These are phyloP conservation scores for Centella asiatica DNA, from an alignment of 129 eudicot genomes.

Conservation along the genomic window DNA sequence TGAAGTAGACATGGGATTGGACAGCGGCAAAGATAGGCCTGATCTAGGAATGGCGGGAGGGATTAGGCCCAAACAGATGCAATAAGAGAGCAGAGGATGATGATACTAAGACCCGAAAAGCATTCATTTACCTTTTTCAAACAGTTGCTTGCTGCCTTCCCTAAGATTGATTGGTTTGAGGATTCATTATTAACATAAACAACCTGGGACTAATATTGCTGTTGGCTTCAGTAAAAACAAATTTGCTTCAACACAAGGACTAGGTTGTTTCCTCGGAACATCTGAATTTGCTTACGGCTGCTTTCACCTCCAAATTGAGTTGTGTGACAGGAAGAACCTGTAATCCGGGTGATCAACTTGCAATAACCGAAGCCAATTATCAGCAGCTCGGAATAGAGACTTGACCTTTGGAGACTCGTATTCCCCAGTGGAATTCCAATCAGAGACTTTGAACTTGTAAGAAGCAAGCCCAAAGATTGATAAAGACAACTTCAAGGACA, in stretches of 20 bases:
- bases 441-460: conserved; percentile 67
- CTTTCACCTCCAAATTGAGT: conserved; percentile 34
- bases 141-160: no score
- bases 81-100: no score
- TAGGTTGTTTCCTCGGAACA: no score
- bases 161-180: no score
- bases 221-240: background rate
- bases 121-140: no score
- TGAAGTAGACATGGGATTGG: no score
- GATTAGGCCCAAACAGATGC: no score
- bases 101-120: no score
- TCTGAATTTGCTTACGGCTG: no score
- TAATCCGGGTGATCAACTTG: conserved; percentile 82
- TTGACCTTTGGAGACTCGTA: conserved; percentile 50
- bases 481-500: conserved; percentile 34
- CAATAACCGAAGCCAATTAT: conserved; percentile 66
- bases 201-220: background rate
- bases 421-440: conserved; percentile 53
- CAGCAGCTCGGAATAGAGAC: conserved; percentile 59
- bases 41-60: no score
- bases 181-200: no score
- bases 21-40: no score
- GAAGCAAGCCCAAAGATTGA: conserved; percentile 76
- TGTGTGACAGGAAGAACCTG: conserved; percentile 56
- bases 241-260: background rate